Evolutionary conservation across 768 basidiomycete genomes (phyloP), one percentile per base, ranked within the genome.

Genomic region (Pulveroboletus frians): DNA sequence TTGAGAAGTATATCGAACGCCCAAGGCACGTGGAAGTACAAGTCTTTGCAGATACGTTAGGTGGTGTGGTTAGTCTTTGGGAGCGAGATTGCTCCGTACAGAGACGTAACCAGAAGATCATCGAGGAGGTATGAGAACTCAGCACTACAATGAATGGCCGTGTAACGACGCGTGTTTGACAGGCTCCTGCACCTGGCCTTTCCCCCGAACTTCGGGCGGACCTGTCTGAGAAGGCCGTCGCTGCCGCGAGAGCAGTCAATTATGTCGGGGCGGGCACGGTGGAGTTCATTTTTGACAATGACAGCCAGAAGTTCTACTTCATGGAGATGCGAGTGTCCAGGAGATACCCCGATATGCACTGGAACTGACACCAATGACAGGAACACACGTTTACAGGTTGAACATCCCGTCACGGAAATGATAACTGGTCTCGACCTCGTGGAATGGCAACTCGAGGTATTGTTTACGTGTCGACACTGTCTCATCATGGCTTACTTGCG

Each of bases 201-300:
- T 81, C 84, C 2, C 71, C 80, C 1, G 88, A 90, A 48, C 75
- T 94, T 39, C 77, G 93, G 27, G 81, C 80, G 27, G 86, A 92
- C 57, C 70, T 97, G 51, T 84, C 90, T 42, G 78, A 77, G 31
- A 95, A 93, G 68, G 93, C 94, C 3, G 78, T 94, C 20, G 90
- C 88, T 40, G 93, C 94, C n/a, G 92, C 93, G 5, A 82, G 78
- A 62, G 93, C 94, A 4, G 93, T 97, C 40, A 77, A 84, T 51
- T 97, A 97, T 61, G 84, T 90, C 29, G 92, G 92, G 29, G 92
- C 92, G 9, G 91, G 91, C 4, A 93, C 91, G 0, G 89, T 94
- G n/a, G 93, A 97, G 64, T 96, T 97, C 59, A 95, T 97, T 55
- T 92, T 95, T 55, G 93, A 97, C 65, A 93, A 91, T 53, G 86